Percentiles rank a stretch among this genome's conserved stretches.
Conservation (phyloP, 768 basidiomycete species). For the Boletus rex-veris region DNA sequence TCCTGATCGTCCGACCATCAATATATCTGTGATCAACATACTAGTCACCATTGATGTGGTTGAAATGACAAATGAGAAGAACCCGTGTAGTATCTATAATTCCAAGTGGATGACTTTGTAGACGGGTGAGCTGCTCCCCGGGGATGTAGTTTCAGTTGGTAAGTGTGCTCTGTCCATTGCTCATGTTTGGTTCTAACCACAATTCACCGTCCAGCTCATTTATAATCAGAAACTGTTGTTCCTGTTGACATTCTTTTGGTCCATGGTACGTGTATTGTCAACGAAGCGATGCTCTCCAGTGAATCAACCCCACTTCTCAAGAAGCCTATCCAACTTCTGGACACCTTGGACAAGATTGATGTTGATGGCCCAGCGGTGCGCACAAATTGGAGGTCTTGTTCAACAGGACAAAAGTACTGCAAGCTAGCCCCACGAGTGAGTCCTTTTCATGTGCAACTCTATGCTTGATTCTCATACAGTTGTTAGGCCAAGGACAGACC, state of each 20-base stretch:
- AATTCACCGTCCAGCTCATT: slow-evolving; percentile 44
- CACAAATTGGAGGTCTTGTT: slow-evolving; percentile 91
- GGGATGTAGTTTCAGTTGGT: slow-evolving; percentile 84
- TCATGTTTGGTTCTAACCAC: not conserved
- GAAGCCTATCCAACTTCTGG: slow-evolving; percentile 87
- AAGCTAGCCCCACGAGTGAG: slow-evolving; percentile 55
- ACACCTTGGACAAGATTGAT: slow-evolving; percentile 70
- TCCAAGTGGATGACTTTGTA: no score
- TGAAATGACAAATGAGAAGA: no score
- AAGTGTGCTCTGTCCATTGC: slow-evolving; percentile 31
- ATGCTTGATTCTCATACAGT: not conserved
- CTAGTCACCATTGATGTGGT: no score
- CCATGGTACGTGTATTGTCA: slow-evolving; percentile 91
- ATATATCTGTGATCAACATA: no score
- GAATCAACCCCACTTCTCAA: slow-evolving; percentile 97
- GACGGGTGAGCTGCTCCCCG: no score
- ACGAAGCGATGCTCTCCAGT: slow-evolving; percentile 98
- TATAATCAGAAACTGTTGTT: slow-evolving; percentile 77
- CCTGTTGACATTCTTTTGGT: slow-evolving; percentile 92
- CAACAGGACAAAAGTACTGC: slow-evolving; percentile 95
- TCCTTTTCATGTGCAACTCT: not conserved
- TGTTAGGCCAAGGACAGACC: slow-evolving; percentile 31
- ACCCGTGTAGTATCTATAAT: no score
- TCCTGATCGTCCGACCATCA: no score
- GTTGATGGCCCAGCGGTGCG: slow-evolving; percentile 75